These are phyloP conservation scores for Hyphopichia khmerensis DNA, from an alignment of 1,139 yeast genomes.

Conservation along the genomic window DNA sequence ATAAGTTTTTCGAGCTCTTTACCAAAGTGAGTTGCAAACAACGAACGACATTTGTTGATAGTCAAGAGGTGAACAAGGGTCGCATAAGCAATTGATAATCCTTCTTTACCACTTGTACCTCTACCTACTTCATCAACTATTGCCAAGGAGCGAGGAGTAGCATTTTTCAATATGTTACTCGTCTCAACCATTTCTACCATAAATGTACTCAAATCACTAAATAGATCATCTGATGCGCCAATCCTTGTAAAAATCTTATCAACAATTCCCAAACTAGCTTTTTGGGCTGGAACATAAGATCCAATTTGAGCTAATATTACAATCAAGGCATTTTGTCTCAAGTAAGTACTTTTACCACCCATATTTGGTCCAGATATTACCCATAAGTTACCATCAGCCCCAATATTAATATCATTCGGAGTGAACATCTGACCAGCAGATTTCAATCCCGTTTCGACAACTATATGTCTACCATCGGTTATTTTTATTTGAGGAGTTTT, in stretches of 20 bases:
- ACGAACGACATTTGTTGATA: slow-evolving; percentile 64
- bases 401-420: slow-evolving; percentile 54
- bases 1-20: slow-evolving; percentile 49
- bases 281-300: slow-evolving; percentile 77
- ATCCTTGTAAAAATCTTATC: slow-evolving; percentile 86
- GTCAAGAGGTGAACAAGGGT: slow-evolving; percentile 59
- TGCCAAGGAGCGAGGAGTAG: slow-evolving; percentile 76
- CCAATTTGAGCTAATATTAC: slow-evolving; percentile 89
- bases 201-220: slow-evolving; percentile 84
- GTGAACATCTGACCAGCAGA: slow-evolving; percentile 53
- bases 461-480: slow-evolving; percentile 74
- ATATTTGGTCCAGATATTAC: slow-evolving; percentile 93
- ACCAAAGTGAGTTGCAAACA: slow-evolving; percentile 95
- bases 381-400: slow-evolving; percentile 45
- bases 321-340: slow-evolving; percentile 85
- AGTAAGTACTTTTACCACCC: slow-evolving; percentile 95
- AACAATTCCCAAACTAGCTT: slow-evolving; percentile 73
- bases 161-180: slow-evolving; percentile 70
- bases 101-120: slow-evolving; percentile 90
- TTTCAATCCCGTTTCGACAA: slow-evolving; percentile 77
- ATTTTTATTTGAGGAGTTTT: slow-evolving; percentile 46
- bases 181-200: slow-evolving; percentile 99
- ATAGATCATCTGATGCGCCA: slow-evolving; percentile 90
- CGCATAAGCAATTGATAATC: slow-evolving; percentile 87
- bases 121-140: slow-evolving; percentile 96